Evolutionary conservation across 345 rosid genomes (phyloP).

Genomic region (Rubroshorea leprosula): DNA sequence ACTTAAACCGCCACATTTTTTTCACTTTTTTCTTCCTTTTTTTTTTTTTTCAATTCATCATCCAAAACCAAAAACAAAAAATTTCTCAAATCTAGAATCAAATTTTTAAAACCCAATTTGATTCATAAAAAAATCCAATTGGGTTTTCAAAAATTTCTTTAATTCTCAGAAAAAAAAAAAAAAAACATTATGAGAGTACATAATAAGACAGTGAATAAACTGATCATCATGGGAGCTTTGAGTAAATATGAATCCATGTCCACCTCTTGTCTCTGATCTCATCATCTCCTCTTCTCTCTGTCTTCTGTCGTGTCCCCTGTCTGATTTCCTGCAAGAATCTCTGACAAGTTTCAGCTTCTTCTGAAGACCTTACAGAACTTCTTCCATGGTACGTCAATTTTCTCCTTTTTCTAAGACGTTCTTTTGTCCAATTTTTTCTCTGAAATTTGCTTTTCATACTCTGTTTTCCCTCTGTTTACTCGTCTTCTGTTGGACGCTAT

Average conservation of each 20-base stretch:
- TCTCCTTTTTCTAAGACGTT: not conserved
- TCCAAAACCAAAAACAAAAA: too few species aligned
- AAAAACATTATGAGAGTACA: not conserved
- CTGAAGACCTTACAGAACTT: too few species aligned
- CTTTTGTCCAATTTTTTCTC: too few species aligned
- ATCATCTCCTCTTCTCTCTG: constrained; percentile 3
- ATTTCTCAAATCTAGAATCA: too few species aligned
- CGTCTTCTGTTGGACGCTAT: too few species aligned
- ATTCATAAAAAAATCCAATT: too few species aligned
- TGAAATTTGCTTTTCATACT: too few species aligned
- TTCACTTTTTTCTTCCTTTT: not conserved
- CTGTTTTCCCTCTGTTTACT: not conserved
- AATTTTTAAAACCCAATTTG: too few species aligned
- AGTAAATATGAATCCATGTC: constrained; percentile 26
- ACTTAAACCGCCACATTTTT: not conserved
- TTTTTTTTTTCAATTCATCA: too few species aligned
- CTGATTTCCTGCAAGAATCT: not conserved
- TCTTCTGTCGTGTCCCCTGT: constrained; percentile 5
- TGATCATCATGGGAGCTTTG: constrained; percentile 25
- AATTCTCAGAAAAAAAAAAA: too few species aligned
- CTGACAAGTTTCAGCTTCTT: constrained; percentile 11
- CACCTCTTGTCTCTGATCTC: constrained; percentile 13
- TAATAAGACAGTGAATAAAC: constrained; percentile 18
- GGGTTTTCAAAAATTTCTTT: too few species aligned
- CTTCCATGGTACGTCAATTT: too few species aligned